phyloP scores from a whole-genome alignment of 768 basidiomycete genomes.

The Holtermannia corniformis region DNA sequence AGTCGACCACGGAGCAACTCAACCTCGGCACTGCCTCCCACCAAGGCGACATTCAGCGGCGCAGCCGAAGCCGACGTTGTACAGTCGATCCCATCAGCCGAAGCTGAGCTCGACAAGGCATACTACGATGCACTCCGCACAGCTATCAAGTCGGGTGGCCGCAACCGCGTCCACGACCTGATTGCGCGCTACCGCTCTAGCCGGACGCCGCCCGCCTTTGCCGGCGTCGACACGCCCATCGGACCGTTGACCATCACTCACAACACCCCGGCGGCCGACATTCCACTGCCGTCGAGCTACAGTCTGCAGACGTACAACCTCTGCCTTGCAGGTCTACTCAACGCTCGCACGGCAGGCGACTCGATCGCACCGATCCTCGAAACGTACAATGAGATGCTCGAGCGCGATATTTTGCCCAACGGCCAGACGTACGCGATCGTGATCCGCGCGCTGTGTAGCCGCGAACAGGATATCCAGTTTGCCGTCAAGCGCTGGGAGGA shows the following conservation, averaged over 20 bases:
- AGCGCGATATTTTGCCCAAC: constrained; percentile 55
- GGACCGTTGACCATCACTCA: too few relatives aligned
- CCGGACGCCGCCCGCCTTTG: constrained; percentile 12
- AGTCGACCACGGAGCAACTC: background rate
- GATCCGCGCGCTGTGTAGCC: constrained; percentile 54
- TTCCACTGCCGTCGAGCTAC: constrained; percentile 21
- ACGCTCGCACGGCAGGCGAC: constrained; percentile 44
- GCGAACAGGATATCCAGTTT: constrained; percentile 57
- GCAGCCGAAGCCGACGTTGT: background rate
- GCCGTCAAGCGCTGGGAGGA: constrained; percentile 44
- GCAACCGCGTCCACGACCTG: constrained; percentile 4
- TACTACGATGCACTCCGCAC: constrained; percentile 5
- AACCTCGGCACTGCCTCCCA: constrained; percentile 2
- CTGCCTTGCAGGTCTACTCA: constrained; percentile 51
- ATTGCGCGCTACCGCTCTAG: constrained; percentile 28
- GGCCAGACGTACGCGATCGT: constrained; percentile 54
- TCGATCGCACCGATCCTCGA: constrained; percentile 54
- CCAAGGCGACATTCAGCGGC: background rate
- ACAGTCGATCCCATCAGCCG: background rate
- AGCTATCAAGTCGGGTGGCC: background rate
- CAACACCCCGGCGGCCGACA: constrained; percentile 7
- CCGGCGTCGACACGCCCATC: constrained; percentile 2
- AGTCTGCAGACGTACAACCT: constrained; percentile 54
- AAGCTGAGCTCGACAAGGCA: constrained; percentile 1
- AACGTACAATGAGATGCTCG: constrained; percentile 64